Evolutionary conservation across 176 grass and related monocot species (phyloP).

Genomic region (Carex scoparia): DNA sequence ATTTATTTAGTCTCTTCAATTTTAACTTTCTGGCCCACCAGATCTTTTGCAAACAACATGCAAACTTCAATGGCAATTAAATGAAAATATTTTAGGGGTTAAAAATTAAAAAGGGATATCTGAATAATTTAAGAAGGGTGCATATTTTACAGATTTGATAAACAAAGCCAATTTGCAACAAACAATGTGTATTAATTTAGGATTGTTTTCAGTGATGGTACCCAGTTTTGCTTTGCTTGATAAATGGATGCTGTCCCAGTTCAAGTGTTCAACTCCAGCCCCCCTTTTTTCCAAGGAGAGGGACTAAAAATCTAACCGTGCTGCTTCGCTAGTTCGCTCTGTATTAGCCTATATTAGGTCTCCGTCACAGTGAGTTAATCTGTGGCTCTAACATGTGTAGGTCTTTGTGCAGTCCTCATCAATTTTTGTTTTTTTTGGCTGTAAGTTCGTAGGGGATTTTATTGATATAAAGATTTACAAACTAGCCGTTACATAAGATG

Average conservation of each 20-base stretch:
- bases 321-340: background rate
- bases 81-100: background rate
- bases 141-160: background rate
- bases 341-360: background rate
- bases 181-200: background rate
- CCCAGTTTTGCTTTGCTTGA: background rate
- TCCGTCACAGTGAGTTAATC: background rate
- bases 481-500: too few species aligned
- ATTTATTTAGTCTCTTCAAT: too few species aligned
- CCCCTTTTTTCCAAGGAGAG: too few species aligned
- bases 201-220: background rate
- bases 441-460: too few species aligned
- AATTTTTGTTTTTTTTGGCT: background rate
- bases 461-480: too few species aligned
- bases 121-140: background rate
- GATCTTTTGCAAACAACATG: background rate
- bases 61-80: background rate
- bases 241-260: background rate
- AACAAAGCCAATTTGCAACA: background rate
- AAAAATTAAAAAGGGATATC: background rate
- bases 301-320: background rate
- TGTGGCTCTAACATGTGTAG: background rate
- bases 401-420: background rate
- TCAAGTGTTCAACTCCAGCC: background rate
- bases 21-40: too few species aligned